These are phyloP conservation scores for Syncephalastrum sp. DNA, from an alignment of 371 early-diverging fungal species.

Conservation along the genomic window DNA sequence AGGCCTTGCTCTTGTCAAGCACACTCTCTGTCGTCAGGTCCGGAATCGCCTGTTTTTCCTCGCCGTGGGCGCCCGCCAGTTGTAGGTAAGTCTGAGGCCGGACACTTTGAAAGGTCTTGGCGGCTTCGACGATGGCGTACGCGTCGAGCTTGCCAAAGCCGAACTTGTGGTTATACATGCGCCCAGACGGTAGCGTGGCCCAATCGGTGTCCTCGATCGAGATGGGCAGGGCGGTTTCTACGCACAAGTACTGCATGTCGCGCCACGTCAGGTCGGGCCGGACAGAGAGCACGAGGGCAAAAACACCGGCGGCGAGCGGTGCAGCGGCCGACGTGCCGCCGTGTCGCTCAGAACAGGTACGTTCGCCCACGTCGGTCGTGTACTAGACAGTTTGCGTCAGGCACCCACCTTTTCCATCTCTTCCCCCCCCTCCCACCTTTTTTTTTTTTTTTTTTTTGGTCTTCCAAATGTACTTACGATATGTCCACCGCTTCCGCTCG, in stretches of 20 bases:
- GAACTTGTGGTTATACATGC: slow-evolving; percentile 85
- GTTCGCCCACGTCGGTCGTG: slow-evolving; percentile 71
- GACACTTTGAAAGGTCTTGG: slow-evolving; percentile 59
- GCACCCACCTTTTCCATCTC: neutral
- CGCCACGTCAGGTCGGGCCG: slow-evolving; percentile 90
- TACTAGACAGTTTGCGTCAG: slow-evolving; percentile 20
- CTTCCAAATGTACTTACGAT: slow-evolving; percentile 45
- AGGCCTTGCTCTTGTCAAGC: slow-evolving; percentile 16
- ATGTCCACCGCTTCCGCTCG: slow-evolving; percentile 61
- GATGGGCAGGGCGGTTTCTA: slow-evolving; percentile 78
- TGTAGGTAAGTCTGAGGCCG: slow-evolving; percentile 58
- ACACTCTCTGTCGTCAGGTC: slow-evolving; percentile 22
- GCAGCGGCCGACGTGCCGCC: slow-evolving; percentile 93
- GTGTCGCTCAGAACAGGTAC: slow-evolving; percentile 65
- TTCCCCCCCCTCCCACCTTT: no score
- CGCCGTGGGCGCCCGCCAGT: slow-evolving; percentile 14
- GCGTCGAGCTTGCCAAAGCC: slow-evolving; percentile 92
- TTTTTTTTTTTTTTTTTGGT: neutral
- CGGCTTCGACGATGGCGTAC: slow-evolving; percentile 71
- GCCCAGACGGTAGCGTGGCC: slow-evolving; percentile 58
- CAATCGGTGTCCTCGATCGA: slow-evolving; percentile 63
- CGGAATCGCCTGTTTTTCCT: slow-evolving; percentile 34
- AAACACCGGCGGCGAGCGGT: slow-evolving; percentile 81
- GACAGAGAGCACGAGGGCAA: slow-evolving; percentile 66
- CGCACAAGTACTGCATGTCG: slow-evolving; percentile 82